A percentile compares a stretch with the other conserved stretches of the same genome.
Evolutionary conservation across 208 protist genomes (phyloP).

Genomic region (Leishmania braziliensis): DNA sequence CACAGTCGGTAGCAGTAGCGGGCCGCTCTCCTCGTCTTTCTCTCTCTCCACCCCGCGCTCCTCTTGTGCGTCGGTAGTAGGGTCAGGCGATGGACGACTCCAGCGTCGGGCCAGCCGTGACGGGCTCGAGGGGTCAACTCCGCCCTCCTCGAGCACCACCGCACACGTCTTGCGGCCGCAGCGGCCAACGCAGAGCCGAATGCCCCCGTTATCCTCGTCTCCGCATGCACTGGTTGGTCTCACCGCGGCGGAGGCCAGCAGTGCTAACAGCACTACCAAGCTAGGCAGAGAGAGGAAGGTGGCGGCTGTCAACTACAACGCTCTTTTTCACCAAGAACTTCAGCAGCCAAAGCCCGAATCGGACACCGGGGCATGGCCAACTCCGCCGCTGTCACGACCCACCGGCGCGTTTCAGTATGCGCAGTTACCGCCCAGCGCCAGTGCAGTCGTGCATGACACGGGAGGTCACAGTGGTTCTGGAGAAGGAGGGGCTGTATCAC

Average conservation of each 20-base stretch:
- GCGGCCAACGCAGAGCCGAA: not conserved
- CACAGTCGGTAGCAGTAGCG: not conserved
- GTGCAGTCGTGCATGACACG: not conserved
- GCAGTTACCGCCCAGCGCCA: not conserved
- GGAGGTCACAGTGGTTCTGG: not conserved
- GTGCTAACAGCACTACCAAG: not conserved
- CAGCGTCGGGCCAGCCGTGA: not conserved
- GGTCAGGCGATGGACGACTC: not conserved
- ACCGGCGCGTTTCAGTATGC: not conserved
- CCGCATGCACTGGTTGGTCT: not conserved
- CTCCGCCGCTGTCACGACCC: not conserved
- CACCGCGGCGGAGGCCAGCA: not conserved
- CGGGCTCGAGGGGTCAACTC: not conserved
- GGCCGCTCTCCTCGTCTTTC: not conserved
- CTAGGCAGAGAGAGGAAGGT: constrained; percentile 2
- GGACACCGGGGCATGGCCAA: not conserved
- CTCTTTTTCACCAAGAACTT: constrained; percentile 28
- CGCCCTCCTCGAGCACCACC: not conserved
- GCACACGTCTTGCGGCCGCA: constrained; percentile 14
- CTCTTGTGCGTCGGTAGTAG: constrained; percentile 3
- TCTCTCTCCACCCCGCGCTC: constrained; percentile 20
- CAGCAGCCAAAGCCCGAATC: constrained; percentile 6
- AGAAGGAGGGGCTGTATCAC: not conserved
- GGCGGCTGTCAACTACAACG: constrained; percentile 51
- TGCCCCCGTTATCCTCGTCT: not conserved